These are phyloP conservation scores for Eimeria maxima DNA, from an alignment of 169 alveolate genomes.

Conservation along the genomic window DNA sequence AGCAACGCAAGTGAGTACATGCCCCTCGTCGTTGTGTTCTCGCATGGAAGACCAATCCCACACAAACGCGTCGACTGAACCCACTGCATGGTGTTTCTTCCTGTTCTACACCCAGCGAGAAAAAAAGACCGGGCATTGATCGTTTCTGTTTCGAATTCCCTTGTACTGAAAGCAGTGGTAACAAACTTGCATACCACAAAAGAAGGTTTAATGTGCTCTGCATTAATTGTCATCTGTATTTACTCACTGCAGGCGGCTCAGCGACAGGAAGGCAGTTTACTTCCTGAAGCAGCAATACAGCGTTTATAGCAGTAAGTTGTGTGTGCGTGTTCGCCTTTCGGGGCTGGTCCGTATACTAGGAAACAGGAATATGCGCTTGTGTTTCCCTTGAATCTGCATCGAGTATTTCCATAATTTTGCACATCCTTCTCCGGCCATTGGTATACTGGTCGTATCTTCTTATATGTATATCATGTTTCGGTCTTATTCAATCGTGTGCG, in stretches of 20 bases:
- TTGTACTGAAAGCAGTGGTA: neutral
- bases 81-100: neutral
- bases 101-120: neutral
- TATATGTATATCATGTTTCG: no score
- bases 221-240: neutral
- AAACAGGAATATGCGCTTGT: neutral
- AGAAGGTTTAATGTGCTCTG: neutral
- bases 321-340: neutral
- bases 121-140: neutral
- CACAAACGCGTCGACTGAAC: neutral
- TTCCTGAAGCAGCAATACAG: conserved; percentile 81
- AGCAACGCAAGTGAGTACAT: conserved; percentile 79
- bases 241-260: conserved; percentile 75
- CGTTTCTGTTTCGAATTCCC: neutral
- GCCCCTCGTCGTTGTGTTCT: neutral
- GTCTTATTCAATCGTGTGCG: neutral
- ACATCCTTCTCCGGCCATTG: neutral
- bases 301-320: conserved; percentile 28
- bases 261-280: conserved; percentile 83
- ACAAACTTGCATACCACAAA: neutral
- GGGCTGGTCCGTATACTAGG: neutral
- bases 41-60: neutral
- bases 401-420: neutral
- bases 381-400: neutral
- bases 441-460: no score